Percentiles rank a stretch among this genome's conserved stretches.
Conservation (phyloP, 2,329 filamentous ascomycete species). For the Penicillium sp. region DNA sequence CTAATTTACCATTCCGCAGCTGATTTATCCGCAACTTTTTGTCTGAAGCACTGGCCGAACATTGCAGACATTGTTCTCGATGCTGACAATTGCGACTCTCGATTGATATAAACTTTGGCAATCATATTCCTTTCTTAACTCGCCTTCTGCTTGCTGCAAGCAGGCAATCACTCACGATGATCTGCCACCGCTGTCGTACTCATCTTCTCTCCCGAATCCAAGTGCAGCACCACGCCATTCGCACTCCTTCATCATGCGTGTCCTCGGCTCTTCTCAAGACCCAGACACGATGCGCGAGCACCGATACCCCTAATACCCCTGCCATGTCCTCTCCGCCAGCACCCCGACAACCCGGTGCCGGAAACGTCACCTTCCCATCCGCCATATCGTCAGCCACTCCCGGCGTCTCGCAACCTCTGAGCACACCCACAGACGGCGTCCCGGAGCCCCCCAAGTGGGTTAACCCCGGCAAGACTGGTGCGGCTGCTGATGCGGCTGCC, state of each 20-base stretch:
- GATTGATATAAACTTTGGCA: neutral
- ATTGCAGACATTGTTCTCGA: neutral
- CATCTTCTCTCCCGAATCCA: constrained; percentile 37
- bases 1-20: neutral
- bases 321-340: constrained; percentile 23
- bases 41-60: neutral
- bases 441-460: constrained; percentile 11
- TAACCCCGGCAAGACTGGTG: constrained; percentile 20
- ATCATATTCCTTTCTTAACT: neutral
- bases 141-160: neutral
- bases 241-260: constrained; percentile 25
- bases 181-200: constrained; percentile 40
- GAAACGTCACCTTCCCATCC: constrained; percentile 27
- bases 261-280: constrained; percentile 27
- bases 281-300: constrained; percentile 31
- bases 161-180: constrained; percentile 26
- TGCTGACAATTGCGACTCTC: neutral
- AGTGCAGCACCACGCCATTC: constrained; percentile 25
- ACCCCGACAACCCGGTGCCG: constrained; percentile 30
- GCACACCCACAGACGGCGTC: constrained; percentile 30
- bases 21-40: constrained; percentile 5
- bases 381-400: constrained; percentile 38
- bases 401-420: constrained; percentile 39
- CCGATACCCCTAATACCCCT: constrained; percentile 21
- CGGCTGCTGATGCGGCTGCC: constrained; percentile 25